Base-by-base conservation (phyloP, 768 basidiomycete genomes). In the Tulasnella sp. region DNA sequence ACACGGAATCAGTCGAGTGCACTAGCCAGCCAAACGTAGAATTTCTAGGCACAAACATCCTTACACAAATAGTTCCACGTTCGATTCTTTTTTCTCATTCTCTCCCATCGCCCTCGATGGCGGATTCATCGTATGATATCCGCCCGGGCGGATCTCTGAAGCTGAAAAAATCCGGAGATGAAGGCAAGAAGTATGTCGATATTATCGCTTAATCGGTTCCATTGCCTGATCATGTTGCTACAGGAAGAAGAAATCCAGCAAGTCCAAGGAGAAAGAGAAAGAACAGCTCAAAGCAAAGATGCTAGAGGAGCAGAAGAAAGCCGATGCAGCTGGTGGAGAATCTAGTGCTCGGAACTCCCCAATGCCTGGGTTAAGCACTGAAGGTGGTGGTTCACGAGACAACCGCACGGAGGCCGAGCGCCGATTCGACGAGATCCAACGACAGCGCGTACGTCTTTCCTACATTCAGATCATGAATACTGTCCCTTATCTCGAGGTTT, bases 81-180 rank as follows among this genome's bases (percentile, higher is more conserved):
- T 42, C 22, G 48, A 50, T 22, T 32, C 51, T 24, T n/a, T 24
- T n/a, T 43, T 43, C 13, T 15, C 12, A 35, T 35, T 16, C 34
- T 16, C 34, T 40, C 29, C 7, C n/a, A n/a, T 16, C 42, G 20
- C 48, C 20, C 10, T 20, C 47, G 46, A 28, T 22, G 25, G 5
- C 22, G 8, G 25, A 45, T 83, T 79, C 81, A 52, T 85, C 84
- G 65, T 91, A 92, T 66, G 78, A 83, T 68, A 72, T 83, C 66
- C 79, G 79, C 64, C 80, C 85, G 49, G 83, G 86, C 42, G 88
- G 89, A 62, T 79, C 85, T 58, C 82, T 92, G 64, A 92, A 89
- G 66, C 74, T 92, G 61, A 92, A 90, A 69, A 78, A 83, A 16
- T 44, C 49, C 24, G 33, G 37, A 29, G 39, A 51, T n/a, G 78